Evolutionary conservation across 2,329 filamentous ascomycete genomes (phyloP).

Genomic region (Neophaeococcomyces aloes): DNA sequence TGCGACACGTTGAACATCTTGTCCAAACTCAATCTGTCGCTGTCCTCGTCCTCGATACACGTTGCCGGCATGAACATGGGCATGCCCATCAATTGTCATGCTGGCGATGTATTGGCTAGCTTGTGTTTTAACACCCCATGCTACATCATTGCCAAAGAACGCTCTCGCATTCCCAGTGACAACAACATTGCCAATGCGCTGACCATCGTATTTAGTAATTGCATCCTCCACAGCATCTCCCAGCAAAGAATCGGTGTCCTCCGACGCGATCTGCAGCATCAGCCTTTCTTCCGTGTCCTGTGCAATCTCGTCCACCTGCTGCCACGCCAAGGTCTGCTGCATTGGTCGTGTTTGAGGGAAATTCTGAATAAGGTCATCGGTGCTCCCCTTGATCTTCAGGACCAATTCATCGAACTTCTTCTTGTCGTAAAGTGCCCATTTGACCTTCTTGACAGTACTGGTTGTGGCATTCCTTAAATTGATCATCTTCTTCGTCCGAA

Average conservation of each 20-base stretch:
- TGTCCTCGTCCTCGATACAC: slow-evolving; percentile 7
- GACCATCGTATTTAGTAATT: slow-evolving; percentile 3
- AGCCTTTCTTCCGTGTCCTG: slow-evolving; percentile 5
- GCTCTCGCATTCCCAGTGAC: neutral
- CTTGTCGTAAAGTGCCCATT: slow-evolving; percentile 8
- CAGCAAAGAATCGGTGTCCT: slow-evolving; percentile 3
- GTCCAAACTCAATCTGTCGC: slow-evolving; percentile 6
- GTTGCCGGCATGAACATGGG: slow-evolving; percentile 7
- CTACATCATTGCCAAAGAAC: slow-evolving; percentile 6
- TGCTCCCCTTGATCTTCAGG: neutral
- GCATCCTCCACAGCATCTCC: neutral
- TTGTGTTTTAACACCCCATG: slow-evolving; percentile 2
- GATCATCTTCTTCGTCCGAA: neutral
- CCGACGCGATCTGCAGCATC: slow-evolving; percentile 2
- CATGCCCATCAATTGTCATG: slow-evolving; percentile 3
- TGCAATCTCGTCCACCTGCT: slow-evolving; percentile 13
- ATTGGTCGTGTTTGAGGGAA: slow-evolving; percentile 21
- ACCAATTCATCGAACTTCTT: slow-evolving; percentile 5
- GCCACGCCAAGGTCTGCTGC: slow-evolving; percentile 19
- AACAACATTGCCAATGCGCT: neutral
- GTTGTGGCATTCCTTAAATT: slow-evolving; percentile 1
- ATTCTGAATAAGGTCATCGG: slow-evolving; percentile 20
- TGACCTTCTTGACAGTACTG: neutral
- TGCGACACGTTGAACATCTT: neutral
- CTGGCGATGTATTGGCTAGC: slow-evolving; percentile 2